Conservation (phyloP, 1,284 basidiomycete species). For the Cutaneotrichosporon arboriforme region DNA sequence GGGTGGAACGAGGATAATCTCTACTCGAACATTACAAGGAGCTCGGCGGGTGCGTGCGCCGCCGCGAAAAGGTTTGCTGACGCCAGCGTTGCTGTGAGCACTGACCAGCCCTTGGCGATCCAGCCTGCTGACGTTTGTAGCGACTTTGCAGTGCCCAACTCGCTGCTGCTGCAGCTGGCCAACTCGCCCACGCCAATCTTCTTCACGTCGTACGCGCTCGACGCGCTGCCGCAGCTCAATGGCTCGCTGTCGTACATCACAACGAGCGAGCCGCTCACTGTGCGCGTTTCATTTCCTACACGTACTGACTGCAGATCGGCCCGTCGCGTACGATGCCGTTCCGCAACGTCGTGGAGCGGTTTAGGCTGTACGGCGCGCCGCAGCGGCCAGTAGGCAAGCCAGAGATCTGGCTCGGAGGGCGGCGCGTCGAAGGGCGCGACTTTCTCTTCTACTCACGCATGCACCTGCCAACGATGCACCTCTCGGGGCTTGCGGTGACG, state of each 20-base stretch:
- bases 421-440: slow-evolving; percentile 63
- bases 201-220: slow-evolving; percentile 84
- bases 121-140: slow-evolving; percentile 15
- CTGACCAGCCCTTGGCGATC: neutral
- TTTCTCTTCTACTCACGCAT: slow-evolving; percentile 81
- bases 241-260: slow-evolving; percentile 94
- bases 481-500: slow-evolving; percentile 84
- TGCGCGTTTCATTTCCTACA: slow-evolving; percentile 10
- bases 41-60: slow-evolving; percentile 64
- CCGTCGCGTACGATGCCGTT: slow-evolving; percentile 69
- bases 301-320: slow-evolving; percentile 38
- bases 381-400: slow-evolving; percentile 65
- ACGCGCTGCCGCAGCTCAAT: slow-evolving; percentile 80
- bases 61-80: slow-evolving; percentile 18
- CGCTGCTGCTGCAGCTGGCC: slow-evolving; percentile 61
- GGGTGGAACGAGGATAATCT: slow-evolving; percentile 96
- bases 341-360: slow-evolving; percentile 80
- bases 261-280: slow-evolving; percentile 71
- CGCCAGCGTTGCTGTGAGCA: slow-evolving; percentile 36
- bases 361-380: slow-evolving; percentile 73
- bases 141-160: slow-evolving; percentile 42
- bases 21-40: slow-evolving; percentile 81
- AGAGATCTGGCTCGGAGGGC: slow-evolving; percentile 72
- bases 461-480: slow-evolving; percentile 78
- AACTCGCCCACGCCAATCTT: slow-evolving; percentile 86